Conservation (phyloP, 176 grass and related monocot genomes). For the Neostapfia colusana region DNA sequence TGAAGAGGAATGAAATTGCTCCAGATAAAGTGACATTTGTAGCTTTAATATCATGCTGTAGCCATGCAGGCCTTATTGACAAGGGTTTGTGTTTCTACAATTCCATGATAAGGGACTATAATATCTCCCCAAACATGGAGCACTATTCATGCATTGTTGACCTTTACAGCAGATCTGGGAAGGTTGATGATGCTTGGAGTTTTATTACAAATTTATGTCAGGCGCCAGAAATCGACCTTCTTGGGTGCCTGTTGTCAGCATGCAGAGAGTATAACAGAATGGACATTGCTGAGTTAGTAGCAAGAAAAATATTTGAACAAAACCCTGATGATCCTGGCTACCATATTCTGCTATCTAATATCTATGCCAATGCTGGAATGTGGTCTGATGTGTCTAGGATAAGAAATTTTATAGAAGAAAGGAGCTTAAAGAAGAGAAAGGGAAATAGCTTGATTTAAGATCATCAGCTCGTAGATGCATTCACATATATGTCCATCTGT, state of each 20-base stretch:
- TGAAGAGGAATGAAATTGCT: constrained; percentile 44
- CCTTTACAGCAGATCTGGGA: constrained; percentile 66
- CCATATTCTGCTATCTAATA: constrained; percentile 67
- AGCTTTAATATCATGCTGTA: constrained; percentile 64
- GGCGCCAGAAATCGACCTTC: constrained; percentile 54
- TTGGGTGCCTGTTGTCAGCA: constrained; percentile 60
- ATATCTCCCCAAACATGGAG: constrained; percentile 58
- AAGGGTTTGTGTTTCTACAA: constrained; percentile 57
- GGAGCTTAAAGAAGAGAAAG: constrained; percentile 48
- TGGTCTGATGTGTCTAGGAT: constrained; percentile 58
- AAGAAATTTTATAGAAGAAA: constrained; percentile 58
- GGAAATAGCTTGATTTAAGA: constrained; percentile 51
- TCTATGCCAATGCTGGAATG: constrained; percentile 65
- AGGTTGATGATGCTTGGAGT: constrained; percentile 58
- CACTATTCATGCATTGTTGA: constrained; percentile 70
- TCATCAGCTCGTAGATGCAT: not conserved
- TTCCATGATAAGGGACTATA: constrained; percentile 60
- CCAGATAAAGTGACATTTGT: constrained; percentile 82
- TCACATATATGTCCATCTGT: not conserved
- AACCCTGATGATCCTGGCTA: constrained; percentile 64
- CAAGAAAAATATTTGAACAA: constrained; percentile 54
- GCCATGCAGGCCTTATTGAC: constrained; percentile 60
- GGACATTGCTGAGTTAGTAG: constrained; percentile 63
- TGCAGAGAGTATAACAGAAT: constrained; percentile 69
- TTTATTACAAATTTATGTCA: constrained; percentile 53